These are phyloP conservation scores for Amanita phalloides DNA, from an alignment of 768 basidiomycete species.

Conservation along the genomic window DNA sequence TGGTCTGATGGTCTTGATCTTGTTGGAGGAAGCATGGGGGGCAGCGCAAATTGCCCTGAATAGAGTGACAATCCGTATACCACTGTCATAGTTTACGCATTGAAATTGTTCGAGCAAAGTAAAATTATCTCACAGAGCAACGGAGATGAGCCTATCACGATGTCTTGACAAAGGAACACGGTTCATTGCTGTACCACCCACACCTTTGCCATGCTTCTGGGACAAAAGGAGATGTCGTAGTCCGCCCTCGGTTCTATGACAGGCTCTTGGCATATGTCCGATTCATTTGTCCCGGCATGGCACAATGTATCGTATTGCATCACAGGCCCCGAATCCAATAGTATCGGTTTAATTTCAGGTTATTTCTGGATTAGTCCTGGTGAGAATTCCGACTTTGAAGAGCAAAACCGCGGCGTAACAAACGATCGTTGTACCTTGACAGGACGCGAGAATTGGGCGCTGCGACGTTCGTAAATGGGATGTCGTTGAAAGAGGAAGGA, in stretches of 20 bases:
- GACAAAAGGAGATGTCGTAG: neutral
- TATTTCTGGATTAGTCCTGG: neutral
- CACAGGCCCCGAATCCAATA: neutral
- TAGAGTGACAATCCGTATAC: slow-evolving; percentile 10
- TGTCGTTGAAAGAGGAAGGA: no score
- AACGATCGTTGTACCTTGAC: neutral
- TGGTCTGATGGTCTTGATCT: slow-evolving; percentile 36
- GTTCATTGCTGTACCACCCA: neutral
- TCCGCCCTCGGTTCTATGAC: neutral
- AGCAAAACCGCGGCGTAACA: neutral
- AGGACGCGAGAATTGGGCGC: neutral
- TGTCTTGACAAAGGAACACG: neutral
- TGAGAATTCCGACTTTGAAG: neutral
- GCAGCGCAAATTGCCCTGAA: slow-evolving; percentile 37
- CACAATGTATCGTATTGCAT: neutral
- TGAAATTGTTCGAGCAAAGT: neutral
- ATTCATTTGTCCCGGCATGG: neutral
- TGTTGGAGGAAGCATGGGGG: slow-evolving; percentile 42
- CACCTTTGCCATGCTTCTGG: neutral
- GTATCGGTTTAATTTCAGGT: neutral
- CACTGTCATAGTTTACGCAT: neutral
- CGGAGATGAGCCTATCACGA: neutral
- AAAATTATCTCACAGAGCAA: neutral
- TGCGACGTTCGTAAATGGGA: neutral
- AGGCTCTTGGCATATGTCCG: neutral